A percentile compares a stretch with the other conserved stretches of the same genome.
Evolutionary conservation across 108 stramenopile species (phyloP).

Genomic region (Fragilariopsis cylindrus): DNA sequence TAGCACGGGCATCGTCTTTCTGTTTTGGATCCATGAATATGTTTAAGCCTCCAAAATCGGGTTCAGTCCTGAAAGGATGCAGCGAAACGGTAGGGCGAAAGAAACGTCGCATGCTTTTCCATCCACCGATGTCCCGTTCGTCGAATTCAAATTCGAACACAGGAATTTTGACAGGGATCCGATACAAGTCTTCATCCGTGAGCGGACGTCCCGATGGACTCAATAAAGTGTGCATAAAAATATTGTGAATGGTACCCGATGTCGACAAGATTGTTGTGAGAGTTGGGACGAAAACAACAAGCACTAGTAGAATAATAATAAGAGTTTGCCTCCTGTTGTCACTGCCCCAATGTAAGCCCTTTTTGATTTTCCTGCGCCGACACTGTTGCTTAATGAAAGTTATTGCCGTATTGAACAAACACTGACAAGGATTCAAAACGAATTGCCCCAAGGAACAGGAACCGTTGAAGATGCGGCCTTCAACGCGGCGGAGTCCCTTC

Average conservation of each 20-base stretch:
- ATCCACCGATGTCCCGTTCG: constrained; percentile 30
- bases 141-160: background rate
- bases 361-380: background rate
- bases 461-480: constrained; percentile 30
- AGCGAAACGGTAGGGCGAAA: constrained; percentile 10
- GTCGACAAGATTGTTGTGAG: background rate
- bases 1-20: background rate
- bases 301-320: background rate
- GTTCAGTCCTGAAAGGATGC: background rate
- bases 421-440: constrained; percentile 43
- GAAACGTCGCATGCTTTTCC: constrained; percentile 19
- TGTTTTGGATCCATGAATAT: background rate
- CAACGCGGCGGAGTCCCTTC: background rate
- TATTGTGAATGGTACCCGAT: background rate
- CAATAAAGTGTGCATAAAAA: background rate
- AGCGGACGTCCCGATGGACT: constrained; percentile 12
- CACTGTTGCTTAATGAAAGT: background rate
- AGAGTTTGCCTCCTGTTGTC: background rate
- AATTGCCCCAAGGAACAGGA: constrained; percentile 41
- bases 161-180: constrained; percentile 21
- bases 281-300: background rate
- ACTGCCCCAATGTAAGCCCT: background rate
- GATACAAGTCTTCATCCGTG: constrained; percentile 13
- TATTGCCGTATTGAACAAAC: constrained; percentile 9
- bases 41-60: constrained; percentile 10